These are phyloP conservation scores for Trichoderma asperelloides DNA, from an alignment of 495 filamentous ascomycete genomes.

Conservation along the genomic window DNA sequence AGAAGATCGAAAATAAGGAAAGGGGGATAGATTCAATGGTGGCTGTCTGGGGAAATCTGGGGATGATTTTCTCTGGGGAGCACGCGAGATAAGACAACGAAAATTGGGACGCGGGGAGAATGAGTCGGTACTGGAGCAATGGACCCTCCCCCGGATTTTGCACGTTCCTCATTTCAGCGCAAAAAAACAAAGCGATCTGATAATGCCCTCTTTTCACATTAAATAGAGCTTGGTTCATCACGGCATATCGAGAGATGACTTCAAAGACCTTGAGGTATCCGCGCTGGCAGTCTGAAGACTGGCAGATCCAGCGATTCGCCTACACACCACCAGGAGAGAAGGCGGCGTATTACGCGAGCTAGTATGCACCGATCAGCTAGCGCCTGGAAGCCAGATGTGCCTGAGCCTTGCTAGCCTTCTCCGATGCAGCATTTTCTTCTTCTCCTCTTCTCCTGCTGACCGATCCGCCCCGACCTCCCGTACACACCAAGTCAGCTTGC, in stretches of 20 bases:
- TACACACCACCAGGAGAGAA: not conserved
- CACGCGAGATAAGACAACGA: not conserved
- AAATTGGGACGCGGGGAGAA: not conserved
- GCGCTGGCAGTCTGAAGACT: no score
- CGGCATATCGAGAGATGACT: not conserved
- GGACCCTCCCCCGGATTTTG: not conserved
- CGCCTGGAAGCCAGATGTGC: not conserved
- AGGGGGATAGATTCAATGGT: not conserved
- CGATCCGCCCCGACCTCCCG: not conserved
- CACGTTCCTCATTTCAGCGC: not conserved
- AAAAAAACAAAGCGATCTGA: not conserved
- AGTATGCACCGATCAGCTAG: not conserved
- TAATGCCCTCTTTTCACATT: not conserved
- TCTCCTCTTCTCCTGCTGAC: not conserved
- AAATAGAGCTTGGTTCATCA: not conserved
- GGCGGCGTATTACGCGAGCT: not conserved
- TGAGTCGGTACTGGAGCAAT: not conserved
- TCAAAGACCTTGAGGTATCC: no score
- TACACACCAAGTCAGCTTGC: not conserved
- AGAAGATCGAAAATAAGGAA: not conserved
- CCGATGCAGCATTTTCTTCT: not conserved
- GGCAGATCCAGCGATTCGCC: not conserved
- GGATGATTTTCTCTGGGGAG: not conserved
- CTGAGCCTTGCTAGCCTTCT: not conserved
- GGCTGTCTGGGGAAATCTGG: not conserved